Evolutionary conservation across 176 grass and related monocot species (phyloP), one percentile per base, ranked within the genome.

Genomic region (Musa beccarii): DNA sequence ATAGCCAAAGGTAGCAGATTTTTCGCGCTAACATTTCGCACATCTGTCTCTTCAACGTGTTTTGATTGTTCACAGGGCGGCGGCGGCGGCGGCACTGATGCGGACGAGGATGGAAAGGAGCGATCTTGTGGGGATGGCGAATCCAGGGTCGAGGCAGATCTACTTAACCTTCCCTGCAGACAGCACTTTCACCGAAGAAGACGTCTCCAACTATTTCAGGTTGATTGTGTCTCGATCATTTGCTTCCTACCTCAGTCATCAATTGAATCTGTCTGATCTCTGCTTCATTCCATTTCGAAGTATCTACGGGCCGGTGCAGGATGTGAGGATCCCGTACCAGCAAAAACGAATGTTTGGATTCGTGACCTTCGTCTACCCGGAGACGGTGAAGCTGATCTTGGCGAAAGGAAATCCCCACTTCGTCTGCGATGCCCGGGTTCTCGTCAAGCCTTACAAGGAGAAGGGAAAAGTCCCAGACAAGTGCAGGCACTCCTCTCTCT

Each of bases 301-400:
- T 79, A 98, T 98, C 78, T 98, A 98, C 59, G 94, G 94, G 54
- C 94, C 94, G 0, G 94, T 98, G 23, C 94, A 98, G 74, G 95
- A 98, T 72, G 95, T 98, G 29, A 89, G 95, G 78, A 98, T 98
- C 75, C 95, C 95, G 17, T 98, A 91, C 82, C 95, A 98, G 84
- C 95, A 93, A 79, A 98, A 98, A 87, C 80, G 95, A 54, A 98
- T 98, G 95, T 98, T 98, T 69, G 95, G 95, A 2, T 98, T 98
- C 75, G 95, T 98, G 72, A 98, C 95, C 78, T 98, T 98, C 76
- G 84, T 98, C 59, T 98, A 93, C 72, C 87, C 89, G 1, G 93
- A 96, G 66, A 96, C 93, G 2, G 90, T 96, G 81, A 90, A 86
- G 83, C 79, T 96, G 53, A 96, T 96, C 76, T 78, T 96, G 51